Base-by-base conservation (phyloP, 2,329 filamentous ascomycete genomes). In the Stromatinia cepivora region DNA sequence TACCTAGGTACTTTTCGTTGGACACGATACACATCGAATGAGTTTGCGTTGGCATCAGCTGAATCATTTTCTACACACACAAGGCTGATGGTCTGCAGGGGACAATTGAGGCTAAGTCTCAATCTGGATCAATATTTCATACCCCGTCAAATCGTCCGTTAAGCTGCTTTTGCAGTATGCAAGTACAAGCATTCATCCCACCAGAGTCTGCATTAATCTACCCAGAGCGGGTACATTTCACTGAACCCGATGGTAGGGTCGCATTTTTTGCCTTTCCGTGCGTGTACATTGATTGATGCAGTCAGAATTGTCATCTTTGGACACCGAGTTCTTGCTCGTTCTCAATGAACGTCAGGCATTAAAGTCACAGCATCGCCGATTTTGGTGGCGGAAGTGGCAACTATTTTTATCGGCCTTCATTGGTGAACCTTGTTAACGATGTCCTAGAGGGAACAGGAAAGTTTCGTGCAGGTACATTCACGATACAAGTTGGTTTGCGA, bases 341-440 rank as follows among this genome's bases (percentile, higher is more conserved):
- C 61, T 42, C 70, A 61, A 64, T 68, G 53, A 53, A 67, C 36
- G 52, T 53, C 52, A 70, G 58, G 69, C 58, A 66, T 63, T 56
- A 67, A 48, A 65, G 62, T 54, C 50, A 63, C 52, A 57, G 45
- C 13, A 28, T 52, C 62, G 66, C 70, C 64, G 58, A 69, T 64
- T 54, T 70, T 53, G 52, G 45, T 53, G 71, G 66, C 56, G 53
- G 64, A 68, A 66, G 66, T 71, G 70, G 68, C 70, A 57, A 63
- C 20, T 66, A 65, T 61, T 54, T 15, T 61, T 58, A 42, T 62
- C 15, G 20, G 22, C 15, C 66, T 20, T 56, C 39, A 53, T 56
- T 58, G 56, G 52, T 48, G 28, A 50, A 36, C 57, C 45, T 46
- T 53, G 53, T 25, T 42, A 52, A 42, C 61, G 53, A 42, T 61